These are phyloP conservation scores for Parastagonospora avenae DNA, from an alignment of 2,329 filamentous ascomycete genomes.

Conservation along the genomic window DNA sequence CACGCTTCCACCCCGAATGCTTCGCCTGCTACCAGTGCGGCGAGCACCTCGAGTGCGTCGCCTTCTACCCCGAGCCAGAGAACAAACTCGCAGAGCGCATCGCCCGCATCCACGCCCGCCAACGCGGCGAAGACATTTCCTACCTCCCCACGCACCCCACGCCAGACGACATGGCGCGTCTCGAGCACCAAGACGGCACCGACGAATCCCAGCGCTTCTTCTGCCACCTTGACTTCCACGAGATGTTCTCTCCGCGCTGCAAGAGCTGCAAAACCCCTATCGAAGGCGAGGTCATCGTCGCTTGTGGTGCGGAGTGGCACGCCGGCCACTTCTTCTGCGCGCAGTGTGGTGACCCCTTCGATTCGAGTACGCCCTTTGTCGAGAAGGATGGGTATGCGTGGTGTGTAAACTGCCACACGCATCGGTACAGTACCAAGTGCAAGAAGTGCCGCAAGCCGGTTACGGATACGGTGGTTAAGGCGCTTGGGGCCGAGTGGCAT, in stretches of 20 bases:
- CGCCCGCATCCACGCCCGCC: conserved; percentile 70
- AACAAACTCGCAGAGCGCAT: conserved; percentile 72
- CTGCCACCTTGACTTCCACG: conserved; percentile 98
- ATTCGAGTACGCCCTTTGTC: conserved; percentile 75
- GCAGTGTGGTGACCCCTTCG: conserved; percentile 87
- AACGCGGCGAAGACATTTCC: conserved; percentile 57
- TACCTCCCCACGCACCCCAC: conserved; percentile 49
- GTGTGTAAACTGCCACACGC: conserved; percentile 92
- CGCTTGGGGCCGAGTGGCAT: conserved; percentile 92
- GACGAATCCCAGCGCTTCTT: conserved; percentile 80
- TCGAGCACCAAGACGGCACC: conserved; percentile 64
- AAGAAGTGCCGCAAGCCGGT: conserved; percentile 82
- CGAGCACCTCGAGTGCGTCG: conserved; percentile 88
- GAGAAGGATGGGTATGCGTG: conserved; percentile 98
- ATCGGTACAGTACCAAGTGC: conserved; percentile 88
- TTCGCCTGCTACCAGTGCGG: conserved; percentile 89
- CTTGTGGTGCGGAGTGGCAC: conserved; percentile 95
- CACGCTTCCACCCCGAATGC: conserved; percentile 90
- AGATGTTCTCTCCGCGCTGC: conserved; percentile 88
- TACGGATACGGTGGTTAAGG: conserved; percentile 86
- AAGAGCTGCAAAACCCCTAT: conserved; percentile 97
- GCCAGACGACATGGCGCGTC: conserved; percentile 61
- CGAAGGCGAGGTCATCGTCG: conserved; percentile 90
- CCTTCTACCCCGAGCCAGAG: conserved; percentile 92
- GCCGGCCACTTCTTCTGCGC: conserved; percentile 98